Base-by-base conservation (phyloP, 163 green algal species). In the Chlamydomonas reinhardtii region DNA sequence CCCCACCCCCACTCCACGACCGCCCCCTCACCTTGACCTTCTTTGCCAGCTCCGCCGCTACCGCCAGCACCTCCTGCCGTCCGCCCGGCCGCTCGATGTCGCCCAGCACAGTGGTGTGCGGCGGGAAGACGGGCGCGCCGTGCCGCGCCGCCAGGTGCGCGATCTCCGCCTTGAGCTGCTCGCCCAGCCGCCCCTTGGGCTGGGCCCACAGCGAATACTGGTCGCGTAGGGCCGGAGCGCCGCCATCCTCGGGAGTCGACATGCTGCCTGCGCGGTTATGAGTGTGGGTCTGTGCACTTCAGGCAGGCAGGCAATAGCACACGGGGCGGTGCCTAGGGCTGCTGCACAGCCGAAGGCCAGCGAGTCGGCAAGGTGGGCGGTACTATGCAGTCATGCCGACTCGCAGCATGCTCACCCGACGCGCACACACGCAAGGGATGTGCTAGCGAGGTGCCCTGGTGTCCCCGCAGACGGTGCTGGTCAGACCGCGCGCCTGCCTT, bases 21-120 rank as follows among this genome's bases (percentile, higher is more conserved):
- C 37, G 1, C 37, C 35, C 8, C n/a, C 80, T 11, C 74, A 92
- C 89, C 81, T 94, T 85, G 52, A 89, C 31, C 16, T 85, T 31
- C 24, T 37, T 24, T 3, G 88, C 91, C 48, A 94, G 75, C 65
- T 86, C 25, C 37, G 74, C 37, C 24, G 79, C 48, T 12, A 72
- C 61, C 6, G 35, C 32, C 24, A 88, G 5, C n/a, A 90, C 56
- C 35, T 87, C 35, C 43, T 90, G 76, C n/a, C 75, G 15, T 14
- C 48, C 48, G 48, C 48, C 48, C 14, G 88, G 84, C 19, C 72
- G 65, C 27, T 85, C 32, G 39, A 94, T 91, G 79, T 89, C 91
- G 24, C 73, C 65, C 52, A 95, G 82, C 71, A 95, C 81, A 14
- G 92, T 95, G 16, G 94, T 87, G 74, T 95, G 92, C 1, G 92